Base-by-base conservation (phyloP, 352 stramenopile species). In the Globisporangium recalcitrans region DNA sequence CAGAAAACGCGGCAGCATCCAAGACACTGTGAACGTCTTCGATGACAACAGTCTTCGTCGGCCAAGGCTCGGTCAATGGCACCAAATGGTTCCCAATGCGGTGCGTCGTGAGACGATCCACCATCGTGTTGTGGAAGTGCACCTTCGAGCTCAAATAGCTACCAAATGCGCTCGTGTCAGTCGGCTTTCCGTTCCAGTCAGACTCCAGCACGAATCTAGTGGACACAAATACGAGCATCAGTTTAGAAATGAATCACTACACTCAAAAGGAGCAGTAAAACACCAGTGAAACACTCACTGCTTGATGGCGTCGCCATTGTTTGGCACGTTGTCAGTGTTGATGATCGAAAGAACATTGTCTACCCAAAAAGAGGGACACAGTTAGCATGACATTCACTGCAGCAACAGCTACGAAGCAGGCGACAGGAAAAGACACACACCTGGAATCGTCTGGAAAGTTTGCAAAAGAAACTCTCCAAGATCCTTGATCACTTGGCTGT, bases 81-180 rank as follows among this genome's bases (percentile, higher is more conserved):
- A 92, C 77, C 4, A 87, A 52, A 14, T 64, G 48, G 65, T 86
- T 72, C 9, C 63, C 64, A 1, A 42, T 48, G 9, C 82, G 69
- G 52, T 87, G 73, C 8, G 71, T 72, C 24, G 78, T 89, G 34
- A 93, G 71, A 26, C 85, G 72, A 52, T 92, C 85, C 16, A 93
- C 85, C 80, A 93, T 93, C 2, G 82, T 87, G 64, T 90, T 92
- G 71, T 93, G 81, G 60, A 90, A 93, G n/a, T 75, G 65, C 34
- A 91, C 80, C 7, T 83, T 73, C 13, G 59, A 44, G 11, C 60
- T 58, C 21, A 90, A 26, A 51, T 85, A 88, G 5, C 55, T 48
- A 1, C 52, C 42, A 56, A 88, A 82, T 19, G 68, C 36, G 44
- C 58, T 22, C 2, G 54, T 47, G 13, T 69, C 58, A 1, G 46